Percentiles rank a stretch among this genome's conserved stretches.
Conservation (phyloP, 2,329 filamentous ascomycete species). For the Colletotrichum melonis region DNA sequence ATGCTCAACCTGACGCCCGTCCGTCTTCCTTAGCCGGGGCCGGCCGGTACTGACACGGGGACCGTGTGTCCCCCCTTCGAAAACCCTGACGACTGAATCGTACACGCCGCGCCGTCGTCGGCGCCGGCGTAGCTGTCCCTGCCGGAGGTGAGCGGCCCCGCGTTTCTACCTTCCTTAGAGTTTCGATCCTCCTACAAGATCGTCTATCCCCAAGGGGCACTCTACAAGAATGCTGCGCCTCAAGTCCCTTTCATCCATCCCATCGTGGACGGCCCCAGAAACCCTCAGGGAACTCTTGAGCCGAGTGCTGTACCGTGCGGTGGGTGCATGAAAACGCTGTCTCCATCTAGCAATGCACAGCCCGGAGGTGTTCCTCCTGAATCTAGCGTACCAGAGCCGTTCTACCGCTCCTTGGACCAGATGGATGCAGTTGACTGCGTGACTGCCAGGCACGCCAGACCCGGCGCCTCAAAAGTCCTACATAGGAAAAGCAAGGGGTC, state of each 20-base stretch:
- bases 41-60: background rate
- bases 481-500: background rate
- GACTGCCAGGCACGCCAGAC: background rate
- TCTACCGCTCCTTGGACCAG: background rate
- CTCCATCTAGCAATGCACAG: background rate
- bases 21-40: background rate
- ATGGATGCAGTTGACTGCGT: background rate
- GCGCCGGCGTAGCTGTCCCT: background rate
- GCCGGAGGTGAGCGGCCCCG: background rate
- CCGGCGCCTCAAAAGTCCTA: background rate
- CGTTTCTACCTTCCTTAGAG: background rate
- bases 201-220: background rate
- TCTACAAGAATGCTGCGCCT: background rate
- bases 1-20: background rate
- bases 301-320: background rate
- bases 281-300: background rate
- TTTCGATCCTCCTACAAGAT: background rate
- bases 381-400: background rate
- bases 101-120: background rate
- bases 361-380: constrained; percentile 24
- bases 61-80: background rate
- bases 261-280: background rate
- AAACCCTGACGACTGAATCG: background rate
- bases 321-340: background rate
- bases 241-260: constrained; percentile 2